Base-by-base conservation (phyloP, 1,139 yeast species). In the Citeromyces hawaiiensis region DNA sequence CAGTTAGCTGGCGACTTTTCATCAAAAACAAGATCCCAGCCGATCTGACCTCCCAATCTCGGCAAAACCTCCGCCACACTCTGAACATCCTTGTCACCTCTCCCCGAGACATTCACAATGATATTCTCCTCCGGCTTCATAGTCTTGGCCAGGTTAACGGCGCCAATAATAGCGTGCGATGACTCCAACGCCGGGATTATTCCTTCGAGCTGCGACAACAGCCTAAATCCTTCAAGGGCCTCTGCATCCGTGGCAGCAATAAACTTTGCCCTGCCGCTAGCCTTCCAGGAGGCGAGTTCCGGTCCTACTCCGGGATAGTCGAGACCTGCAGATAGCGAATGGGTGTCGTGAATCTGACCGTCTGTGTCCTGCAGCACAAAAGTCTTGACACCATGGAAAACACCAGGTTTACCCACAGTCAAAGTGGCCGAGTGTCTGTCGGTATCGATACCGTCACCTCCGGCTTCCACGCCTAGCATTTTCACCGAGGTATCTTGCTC, bases 271-370 rank as follows among this genome's bases (percentile, higher is more conserved):
- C 99, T 78, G 18, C 96, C 96, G 45, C 81, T 77, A 42, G 80
- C 78, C 61, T 91, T 91, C 98, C 98, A 91, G 59, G 72, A 76
- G 2, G 98, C 93, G 52, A 91, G 72, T 64, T 91, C 98, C 21
- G 99, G 99, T 36, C 99, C 99, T 40, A 91, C 99, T 60, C 96
- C 99, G 30, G 99, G 99, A 59, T 91, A 91, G 61, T 91, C 99
- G 53, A 91, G 72, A 49, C 99, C 99, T 34, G 99, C 99, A 48
- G 96, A 86, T 36, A 91, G 93, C 21, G 97, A 88, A 59, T 91
- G 97, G 9, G 99, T 91, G 56, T 93, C 98, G 49, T 83, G 94
- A 43, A 91, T 87, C 65, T 91, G 99, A 40, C 99, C 99, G 57
- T 91, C 97, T 14, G 57, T 54, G 54, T 82, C 83, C 64, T 93